A percentile compares a stretch with the other conserved stretches of the same genome.
Evolutionary conservation across 2,329 filamentous ascomycete genomes (phyloP).

Genomic region (Diatrype stigma): DNA sequence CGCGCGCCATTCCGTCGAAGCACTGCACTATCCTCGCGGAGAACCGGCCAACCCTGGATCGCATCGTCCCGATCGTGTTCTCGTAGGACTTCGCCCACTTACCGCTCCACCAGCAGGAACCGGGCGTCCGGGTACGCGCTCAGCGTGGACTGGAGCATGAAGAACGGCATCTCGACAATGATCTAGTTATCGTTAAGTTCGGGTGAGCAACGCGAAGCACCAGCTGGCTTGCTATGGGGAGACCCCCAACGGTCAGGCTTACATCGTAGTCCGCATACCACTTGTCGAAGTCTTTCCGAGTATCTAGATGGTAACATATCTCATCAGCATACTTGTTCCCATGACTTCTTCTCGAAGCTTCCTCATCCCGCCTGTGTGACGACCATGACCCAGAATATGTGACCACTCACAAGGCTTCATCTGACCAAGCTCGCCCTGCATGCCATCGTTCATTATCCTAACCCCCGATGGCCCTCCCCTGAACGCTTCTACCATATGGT

Average conservation of each 20-base stretch:
- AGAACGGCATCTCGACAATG: slow-evolving; percentile 27
- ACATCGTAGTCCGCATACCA: slow-evolving; percentile 36
- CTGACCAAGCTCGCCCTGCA: slow-evolving; percentile 23
- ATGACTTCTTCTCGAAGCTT: too few relatives aligned
- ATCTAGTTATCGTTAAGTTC: slow-evolving; percentile 11
- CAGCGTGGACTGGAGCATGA: slow-evolving; percentile 27
- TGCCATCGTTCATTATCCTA: slow-evolving; percentile 25
- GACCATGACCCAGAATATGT: background rate
- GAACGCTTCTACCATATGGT: slow-evolving; percentile 31
- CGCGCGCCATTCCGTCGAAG: slow-evolving; percentile 16
- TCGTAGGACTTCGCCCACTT: slow-evolving; percentile 29
- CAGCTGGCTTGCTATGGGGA: too few relatives aligned
- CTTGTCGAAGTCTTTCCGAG: slow-evolving; percentile 35
- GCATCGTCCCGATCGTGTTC: slow-evolving; percentile 21
- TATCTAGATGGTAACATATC: slow-evolving; percentile 14
- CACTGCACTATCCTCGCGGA: slow-evolving; percentile 22
- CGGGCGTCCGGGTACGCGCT: slow-evolving; percentile 31
- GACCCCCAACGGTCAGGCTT: too few relatives aligned
- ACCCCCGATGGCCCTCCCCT: slow-evolving; percentile 16
- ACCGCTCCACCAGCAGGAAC: slow-evolving; percentile 32
- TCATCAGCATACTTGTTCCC: slow-evolving; percentile 1
- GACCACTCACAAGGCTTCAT: slow-evolving; percentile 25
- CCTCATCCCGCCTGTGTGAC: background rate
- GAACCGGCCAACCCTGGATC: slow-evolving; percentile 6
- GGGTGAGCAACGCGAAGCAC: too few relatives aligned